Conservation (phyloP, 495 filamentous ascomycete genomes). For the Penicillium atrosanguineum region DNA sequence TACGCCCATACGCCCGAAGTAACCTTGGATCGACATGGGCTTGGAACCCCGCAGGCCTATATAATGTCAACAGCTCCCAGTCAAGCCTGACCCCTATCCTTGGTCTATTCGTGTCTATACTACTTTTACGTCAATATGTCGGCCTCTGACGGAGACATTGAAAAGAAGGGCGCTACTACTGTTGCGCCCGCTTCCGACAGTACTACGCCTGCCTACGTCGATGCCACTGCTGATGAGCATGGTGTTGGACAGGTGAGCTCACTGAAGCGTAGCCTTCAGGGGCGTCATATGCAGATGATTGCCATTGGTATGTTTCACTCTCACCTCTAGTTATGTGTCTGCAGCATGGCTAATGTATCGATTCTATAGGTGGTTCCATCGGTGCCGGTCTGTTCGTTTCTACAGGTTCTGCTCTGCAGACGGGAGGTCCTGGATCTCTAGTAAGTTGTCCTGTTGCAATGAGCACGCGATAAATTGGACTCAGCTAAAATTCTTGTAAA, state of each 20-base stretch:
- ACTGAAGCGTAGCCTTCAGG: constrained; percentile 44
- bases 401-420: constrained; percentile 41
- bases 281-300: constrained; percentile 73
- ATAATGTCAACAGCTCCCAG: constrained; percentile 8
- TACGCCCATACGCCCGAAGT: not conserved
- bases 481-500: constrained; percentile 12
- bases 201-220: constrained; percentile 4
- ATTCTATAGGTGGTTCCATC: constrained; percentile 46
- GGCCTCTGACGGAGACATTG: constrained; percentile 14
- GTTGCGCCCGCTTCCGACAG: constrained; percentile 7
- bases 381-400: constrained; percentile 54
- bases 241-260: constrained; percentile 50
- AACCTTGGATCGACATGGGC: not conserved
- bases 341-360: not conserved
- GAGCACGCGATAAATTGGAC: not conserved
- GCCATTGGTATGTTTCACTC: constrained; percentile 53
- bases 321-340: not conserved
- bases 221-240: constrained; percentile 18
- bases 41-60: not conserved
- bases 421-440: constrained; percentile 43
- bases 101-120: not conserved
- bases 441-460: not conserved
- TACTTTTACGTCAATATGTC: constrained; percentile 10
- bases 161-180: constrained; percentile 15
- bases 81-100: not conserved